Evolutionary conservation across 805 yeast species (phyloP), one percentile per base, ranked within the genome.

Genomic region (Lipomyces yamanashiensis): DNA sequence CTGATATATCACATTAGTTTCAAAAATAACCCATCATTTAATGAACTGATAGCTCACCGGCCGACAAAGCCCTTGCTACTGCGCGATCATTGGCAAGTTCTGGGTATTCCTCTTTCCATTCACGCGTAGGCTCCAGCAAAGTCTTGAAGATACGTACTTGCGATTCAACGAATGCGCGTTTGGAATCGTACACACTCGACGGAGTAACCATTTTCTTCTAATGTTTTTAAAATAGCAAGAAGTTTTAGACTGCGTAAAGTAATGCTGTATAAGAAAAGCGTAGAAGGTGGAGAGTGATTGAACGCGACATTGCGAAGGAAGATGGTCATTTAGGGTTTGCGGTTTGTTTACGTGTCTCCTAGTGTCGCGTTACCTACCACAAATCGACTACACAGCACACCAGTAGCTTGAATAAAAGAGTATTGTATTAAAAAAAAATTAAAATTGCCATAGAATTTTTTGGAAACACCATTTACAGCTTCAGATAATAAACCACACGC

Each of bases 151-250:
- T 40, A 36, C 69, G 67, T 23, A 57, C 56, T 45, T 66, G 69
- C n/a, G 64, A 40, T 33, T 66, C 69, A 13, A 66, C 37, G 54
- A 66, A 66, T 33, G 61, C 58, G 37, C 62, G 61, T 53, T 66
- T 66, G 40, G 54, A 36, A 15, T 64, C 63, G 45, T 66, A 66
- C 12, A 65, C 39, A 21, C 56, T 52, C 2, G 56, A 23, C 28
- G 54, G 54, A 23, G 40, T 55, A 10, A 7, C 39, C 50, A 54
- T 45, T 8, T 10, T 44, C 23, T 17, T 2, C 41, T 5, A 13
- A 53, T 9, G 15, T 15, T 7, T 10, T 13, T 4, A 48, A 48
- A 17, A 48, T 48, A 17, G 28, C 17, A 28, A 17, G 4, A 48
- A 2, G 39, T 9, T 17, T n/a, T 28, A 21, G n/a, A 21, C 9